Percentiles rank a stretch among this genome's conserved stretches.
phyloP scores from a whole-genome alignment of 305 asterid species.

The Nicotiana rustica region DNA sequence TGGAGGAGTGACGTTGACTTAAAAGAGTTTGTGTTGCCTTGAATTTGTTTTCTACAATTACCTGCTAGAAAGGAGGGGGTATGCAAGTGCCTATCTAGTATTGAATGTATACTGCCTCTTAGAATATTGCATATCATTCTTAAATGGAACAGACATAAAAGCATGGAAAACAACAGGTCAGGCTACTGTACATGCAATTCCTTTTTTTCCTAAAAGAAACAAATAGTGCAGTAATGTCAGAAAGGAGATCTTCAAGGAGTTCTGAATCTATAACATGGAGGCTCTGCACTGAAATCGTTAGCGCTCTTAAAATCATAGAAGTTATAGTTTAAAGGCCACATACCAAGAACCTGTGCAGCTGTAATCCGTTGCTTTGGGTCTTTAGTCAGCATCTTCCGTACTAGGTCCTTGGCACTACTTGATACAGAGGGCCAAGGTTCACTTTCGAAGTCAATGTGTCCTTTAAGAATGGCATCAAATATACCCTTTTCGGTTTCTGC shows the following conservation, averaged over 20 bases:
- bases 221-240: neutral
- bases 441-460: slow-evolving; percentile 69
- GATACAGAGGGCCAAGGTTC: slow-evolving; percentile 90
- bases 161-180: neutral
- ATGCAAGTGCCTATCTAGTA: neutral
- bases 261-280: neutral
- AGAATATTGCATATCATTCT: neutral
- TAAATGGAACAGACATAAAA: neutral
- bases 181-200: neutral
- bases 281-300: neutral
- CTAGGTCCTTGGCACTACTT: slow-evolving; percentile 80
- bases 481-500: slow-evolving; percentile 79
- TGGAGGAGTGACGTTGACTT: neutral
- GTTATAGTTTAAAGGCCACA: neutral
- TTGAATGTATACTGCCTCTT: neutral
- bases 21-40: neutral
- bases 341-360: slow-evolving; percentile 92
- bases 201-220: neutral
- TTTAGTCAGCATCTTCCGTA: slow-evolving; percentile 68
- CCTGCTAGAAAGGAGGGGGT: neutral
- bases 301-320: neutral
- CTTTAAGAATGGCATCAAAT: slow-evolving; percentile 73
- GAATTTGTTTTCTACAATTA: neutral
- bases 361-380: slow-evolving; percentile 78
- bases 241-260: neutral